Evolutionary conservation across 768 basidiomycete species (phyloP).

Genomic region (Crepidotus variabilis): DNA sequence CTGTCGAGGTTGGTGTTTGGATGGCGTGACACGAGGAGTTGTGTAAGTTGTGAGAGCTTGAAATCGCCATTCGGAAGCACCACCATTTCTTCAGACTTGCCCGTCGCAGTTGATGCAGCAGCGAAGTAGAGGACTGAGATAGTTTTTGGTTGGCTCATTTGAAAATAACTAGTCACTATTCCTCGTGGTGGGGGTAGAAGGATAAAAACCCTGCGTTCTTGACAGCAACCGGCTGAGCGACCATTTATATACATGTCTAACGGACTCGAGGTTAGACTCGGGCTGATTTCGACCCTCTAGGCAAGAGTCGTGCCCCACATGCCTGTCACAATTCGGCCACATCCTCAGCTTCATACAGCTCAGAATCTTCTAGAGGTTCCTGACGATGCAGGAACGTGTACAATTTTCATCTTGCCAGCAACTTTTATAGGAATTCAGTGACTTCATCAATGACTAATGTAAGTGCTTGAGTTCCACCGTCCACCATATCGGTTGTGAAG

Average conservation of each 20-base stretch:
- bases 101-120: constrained; percentile 68
- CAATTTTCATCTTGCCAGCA: background rate
- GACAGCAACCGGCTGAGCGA: background rate
- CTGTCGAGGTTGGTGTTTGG: constrained; percentile 44
- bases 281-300: background rate
- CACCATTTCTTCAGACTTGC: constrained; percentile 50
- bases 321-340: background rate
- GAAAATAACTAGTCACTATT: background rate
- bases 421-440: background rate
- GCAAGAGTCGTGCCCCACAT: background rate
- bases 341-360: background rate
- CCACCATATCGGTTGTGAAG: constrained; percentile 88
- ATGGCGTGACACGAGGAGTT: constrained; percentile 51
- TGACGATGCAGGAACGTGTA: background rate
- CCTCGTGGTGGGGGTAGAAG: background rate
- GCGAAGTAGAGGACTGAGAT: constrained; percentile 56
- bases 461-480: constrained; percentile 60
- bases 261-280: no score
- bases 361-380: background rate
- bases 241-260: background rate
- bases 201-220: background rate
- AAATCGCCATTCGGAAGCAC: constrained; percentile 42
- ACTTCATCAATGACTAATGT: constrained; percentile 3
- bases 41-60: constrained; percentile 46
- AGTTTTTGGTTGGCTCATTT: constrained; percentile 13